phyloP scores from a whole-genome alignment of 352 stramenopile species.

The Globisporangium recalcitrans region DNA sequence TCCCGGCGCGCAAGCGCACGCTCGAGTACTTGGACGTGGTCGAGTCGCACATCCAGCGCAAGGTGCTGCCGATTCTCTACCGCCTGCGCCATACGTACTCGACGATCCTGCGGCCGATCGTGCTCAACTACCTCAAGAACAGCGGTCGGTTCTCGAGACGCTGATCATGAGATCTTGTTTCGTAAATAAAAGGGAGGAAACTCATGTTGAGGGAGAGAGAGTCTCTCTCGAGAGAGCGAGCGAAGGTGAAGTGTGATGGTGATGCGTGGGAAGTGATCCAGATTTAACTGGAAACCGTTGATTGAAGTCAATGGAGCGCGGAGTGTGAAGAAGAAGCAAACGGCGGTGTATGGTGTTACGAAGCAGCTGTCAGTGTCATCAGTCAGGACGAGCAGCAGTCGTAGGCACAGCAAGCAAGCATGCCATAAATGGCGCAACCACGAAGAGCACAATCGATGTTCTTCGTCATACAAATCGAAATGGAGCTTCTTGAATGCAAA shows the following conservation, averaged over 20 bases:
- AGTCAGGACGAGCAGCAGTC: background rate
- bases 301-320: too few species aligned
- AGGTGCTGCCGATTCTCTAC: conserved; percentile 76
- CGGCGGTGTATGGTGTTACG: background rate
- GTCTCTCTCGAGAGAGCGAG: too few species aligned
- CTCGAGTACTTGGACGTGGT: conserved; percentile 77
- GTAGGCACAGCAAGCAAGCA: background rate
- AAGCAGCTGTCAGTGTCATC: background rate
- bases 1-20: conserved; percentile 61
- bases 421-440: background rate
- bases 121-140: conserved; percentile 77
- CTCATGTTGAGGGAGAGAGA: background rate
- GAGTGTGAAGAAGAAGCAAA: background rate
- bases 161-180: conserved; percentile 12
- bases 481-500: background rate
- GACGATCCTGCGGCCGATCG: conserved; percentile 66
- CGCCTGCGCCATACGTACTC: conserved; percentile 76
- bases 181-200: background rate
- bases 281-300: background rate
- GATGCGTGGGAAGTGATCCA: background rate
- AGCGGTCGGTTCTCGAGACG: conserved; percentile 51
- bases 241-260: background rate
- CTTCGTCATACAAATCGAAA: background rate
- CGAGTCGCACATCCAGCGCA: conserved; percentile 80
- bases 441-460: too few species aligned